Conservation (phyloP, 1,139 yeast species). For the Blastobotrys arbuscula region DNA sequence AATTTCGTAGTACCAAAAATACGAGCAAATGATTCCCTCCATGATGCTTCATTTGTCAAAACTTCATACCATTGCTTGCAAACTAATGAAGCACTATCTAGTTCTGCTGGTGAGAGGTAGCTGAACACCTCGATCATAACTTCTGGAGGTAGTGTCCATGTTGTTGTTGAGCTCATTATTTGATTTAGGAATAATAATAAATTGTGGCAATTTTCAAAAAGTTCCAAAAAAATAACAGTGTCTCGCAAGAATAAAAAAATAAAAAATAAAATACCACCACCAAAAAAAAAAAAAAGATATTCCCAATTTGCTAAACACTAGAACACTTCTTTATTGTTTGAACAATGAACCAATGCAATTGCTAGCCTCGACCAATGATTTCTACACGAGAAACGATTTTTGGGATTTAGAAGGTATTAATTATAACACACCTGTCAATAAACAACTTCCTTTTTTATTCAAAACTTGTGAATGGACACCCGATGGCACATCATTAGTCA, state of each 20-base stretch:
- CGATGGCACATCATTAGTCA: slow-evolving; percentile 30
- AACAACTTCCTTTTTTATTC: not conserved
- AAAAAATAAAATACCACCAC: no score
- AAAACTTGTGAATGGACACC: slow-evolving; percentile 28
- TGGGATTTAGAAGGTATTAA: not conserved
- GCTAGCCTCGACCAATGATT: not conserved
- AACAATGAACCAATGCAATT: not conserved
- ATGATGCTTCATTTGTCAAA: slow-evolving; percentile 30
- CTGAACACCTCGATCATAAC: slow-evolving; percentile 34
- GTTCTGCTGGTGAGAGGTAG: slow-evolving; percentile 27
- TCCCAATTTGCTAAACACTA: no score
- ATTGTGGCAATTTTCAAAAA: no score
- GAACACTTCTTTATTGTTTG: no score
- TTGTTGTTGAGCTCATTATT: no score
- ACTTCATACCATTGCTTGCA: slow-evolving; percentile 32
- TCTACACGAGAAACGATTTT: not conserved
- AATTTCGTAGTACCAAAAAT: slow-evolving; percentile 21
- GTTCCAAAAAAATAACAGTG: no score
- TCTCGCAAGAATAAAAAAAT: no score
- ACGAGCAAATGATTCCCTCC: slow-evolving; percentile 31
- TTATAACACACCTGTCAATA: not conserved
- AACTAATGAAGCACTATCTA: slow-evolving; percentile 32
- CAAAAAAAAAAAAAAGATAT: no score
- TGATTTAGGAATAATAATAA: no score
- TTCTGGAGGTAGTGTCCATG: slow-evolving; percentile 31